A percentile compares a stretch with the other conserved stretches of the same genome.
phyloP scores from a whole-genome alignment of 2,329 filamentous ascomycete genomes.

The Grosmannia clavigera region DNA sequence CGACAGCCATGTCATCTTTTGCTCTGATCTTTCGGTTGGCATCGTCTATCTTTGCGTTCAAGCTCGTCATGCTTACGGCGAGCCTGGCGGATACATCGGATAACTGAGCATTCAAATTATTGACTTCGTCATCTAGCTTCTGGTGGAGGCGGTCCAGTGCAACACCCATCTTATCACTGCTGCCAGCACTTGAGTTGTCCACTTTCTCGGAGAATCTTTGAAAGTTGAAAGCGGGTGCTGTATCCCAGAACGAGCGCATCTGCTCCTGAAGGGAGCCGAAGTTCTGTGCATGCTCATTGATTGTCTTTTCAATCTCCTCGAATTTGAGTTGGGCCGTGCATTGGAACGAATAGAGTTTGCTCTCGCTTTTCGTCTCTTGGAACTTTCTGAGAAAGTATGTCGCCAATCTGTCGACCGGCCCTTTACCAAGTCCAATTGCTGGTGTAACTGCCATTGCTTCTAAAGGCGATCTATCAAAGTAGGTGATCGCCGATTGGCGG shows the following conservation, averaged over 20 bases:
- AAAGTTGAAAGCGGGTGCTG: constrained; percentile 6
- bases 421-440: neutral
- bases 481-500: neutral
- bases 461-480: neutral
- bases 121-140: constrained; percentile 10
- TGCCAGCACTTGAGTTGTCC: constrained; percentile 1
- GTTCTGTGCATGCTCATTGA: constrained; percentile 3
- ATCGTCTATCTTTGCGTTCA: constrained; percentile 4
- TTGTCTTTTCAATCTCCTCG: constrained; percentile 7
- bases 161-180: constrained; percentile 6
- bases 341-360: constrained; percentile 3
- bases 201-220: constrained; percentile 9
- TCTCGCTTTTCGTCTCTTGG: constrained; percentile 9
- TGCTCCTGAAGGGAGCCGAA: constrained; percentile 3
- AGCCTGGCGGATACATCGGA: constrained; percentile 8
- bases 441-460: neutral
- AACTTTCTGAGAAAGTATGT: constrained; percentile 10
- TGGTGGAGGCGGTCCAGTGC: constrained; percentile 7
- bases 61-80: constrained; percentile 2
- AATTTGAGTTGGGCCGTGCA: constrained; percentile 8
- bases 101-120: constrained; percentile 7
- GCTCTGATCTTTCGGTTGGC: neutral
- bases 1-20: neutral
- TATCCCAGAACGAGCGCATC: constrained; percentile 9
- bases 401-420: constrained; percentile 7